phyloP scores from a whole-genome alignment of 2,329 filamentous ascomycete species.

The Anthostomella pinea region DNA sequence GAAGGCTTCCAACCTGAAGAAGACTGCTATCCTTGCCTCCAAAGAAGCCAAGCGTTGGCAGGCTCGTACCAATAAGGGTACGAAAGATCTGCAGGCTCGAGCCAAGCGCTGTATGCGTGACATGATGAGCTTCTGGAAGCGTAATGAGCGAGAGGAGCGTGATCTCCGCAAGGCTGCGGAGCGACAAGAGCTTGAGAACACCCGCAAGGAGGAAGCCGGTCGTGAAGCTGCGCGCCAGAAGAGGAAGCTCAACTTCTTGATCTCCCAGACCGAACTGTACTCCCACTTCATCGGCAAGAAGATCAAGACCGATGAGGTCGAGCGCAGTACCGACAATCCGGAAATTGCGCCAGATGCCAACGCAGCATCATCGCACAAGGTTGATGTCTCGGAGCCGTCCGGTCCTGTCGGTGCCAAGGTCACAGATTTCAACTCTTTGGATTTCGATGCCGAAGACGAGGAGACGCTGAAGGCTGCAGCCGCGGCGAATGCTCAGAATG shows the following conservation, averaged over 20 bases:
- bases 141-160: slow-evolving; percentile 95
- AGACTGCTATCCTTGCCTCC: slow-evolving; percentile 92
- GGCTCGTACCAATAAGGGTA: slow-evolving; percentile 95
- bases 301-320: slow-evolving; percentile 95
- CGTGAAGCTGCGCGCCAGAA: slow-evolving; percentile 96
- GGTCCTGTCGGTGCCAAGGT: slow-evolving; percentile 65
- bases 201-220: slow-evolving; percentile 93
- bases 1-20: slow-evolving; percentile 93
- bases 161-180: slow-evolving; percentile 92
- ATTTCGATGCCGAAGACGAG: slow-evolving; percentile 95
- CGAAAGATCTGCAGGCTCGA: slow-evolving; percentile 93
- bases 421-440: slow-evolving; percentile 89
- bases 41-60: slow-evolving; percentile 99
- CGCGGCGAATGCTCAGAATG: slow-evolving; percentile 93
- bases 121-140: slow-evolving; percentile 99
- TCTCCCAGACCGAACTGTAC: slow-evolving; percentile 97
- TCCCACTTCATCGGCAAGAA: slow-evolving; percentile 99
- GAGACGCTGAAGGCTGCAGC: slow-evolving; percentile 76
- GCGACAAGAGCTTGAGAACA: slow-evolving; percentile 92
- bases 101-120: slow-evolving; percentile 98
- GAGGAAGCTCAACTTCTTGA: slow-evolving; percentile 98
- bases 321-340: slow-evolving; percentile 81
- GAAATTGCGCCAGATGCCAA: slow-evolving; percentile 60
- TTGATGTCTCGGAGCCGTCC: slow-evolving; percentile 51
- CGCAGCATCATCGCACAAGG: slow-evolving; percentile 39